phyloP scores from a whole-genome alignment of 73 alveolate genomes.

The Paramecium tetraurelia region DNA sequence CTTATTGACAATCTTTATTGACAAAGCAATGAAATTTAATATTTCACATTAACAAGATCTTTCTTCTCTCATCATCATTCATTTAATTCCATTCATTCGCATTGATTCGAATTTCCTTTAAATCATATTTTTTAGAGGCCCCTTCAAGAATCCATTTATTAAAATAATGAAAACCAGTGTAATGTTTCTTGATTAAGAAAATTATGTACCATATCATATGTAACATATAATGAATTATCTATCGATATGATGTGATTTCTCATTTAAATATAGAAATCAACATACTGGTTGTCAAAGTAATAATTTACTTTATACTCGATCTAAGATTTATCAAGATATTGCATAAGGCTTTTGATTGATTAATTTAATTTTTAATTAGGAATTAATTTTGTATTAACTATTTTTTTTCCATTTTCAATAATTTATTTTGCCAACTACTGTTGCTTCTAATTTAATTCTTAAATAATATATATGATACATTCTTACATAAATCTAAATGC shows the following conservation, averaged over 20 bases:
- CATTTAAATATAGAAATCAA: neutral
- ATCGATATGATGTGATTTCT: neutral
- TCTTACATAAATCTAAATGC: neutral
- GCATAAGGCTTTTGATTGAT: neutral
- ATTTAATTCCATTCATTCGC: neutral
- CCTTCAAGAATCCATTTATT: conserved; percentile 34
- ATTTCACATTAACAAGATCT: neutral
- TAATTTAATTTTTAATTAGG: neutral
- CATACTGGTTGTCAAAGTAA: neutral
- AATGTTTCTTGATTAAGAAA: neutral
- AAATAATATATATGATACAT: neutral
- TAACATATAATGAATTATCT: conserved; percentile 4
- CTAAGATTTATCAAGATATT: neutral
- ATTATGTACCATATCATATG: neutral
- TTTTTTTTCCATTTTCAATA: neutral
- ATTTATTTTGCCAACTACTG: neutral
- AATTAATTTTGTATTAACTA: neutral
- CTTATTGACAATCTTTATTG: neutral
- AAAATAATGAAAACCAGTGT: conserved; percentile 29
- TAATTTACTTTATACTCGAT: neutral
- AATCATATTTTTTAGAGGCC: neutral
- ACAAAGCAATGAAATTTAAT: neutral
- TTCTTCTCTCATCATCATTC: neutral
- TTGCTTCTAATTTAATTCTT: neutral
- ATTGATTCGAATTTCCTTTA: neutral